Evolutionary conservation across 2,329 filamentous ascomycete genomes (phyloP), one percentile per base, ranked within the genome.

Genomic region (Chaetomiaceae sp.): DNA sequence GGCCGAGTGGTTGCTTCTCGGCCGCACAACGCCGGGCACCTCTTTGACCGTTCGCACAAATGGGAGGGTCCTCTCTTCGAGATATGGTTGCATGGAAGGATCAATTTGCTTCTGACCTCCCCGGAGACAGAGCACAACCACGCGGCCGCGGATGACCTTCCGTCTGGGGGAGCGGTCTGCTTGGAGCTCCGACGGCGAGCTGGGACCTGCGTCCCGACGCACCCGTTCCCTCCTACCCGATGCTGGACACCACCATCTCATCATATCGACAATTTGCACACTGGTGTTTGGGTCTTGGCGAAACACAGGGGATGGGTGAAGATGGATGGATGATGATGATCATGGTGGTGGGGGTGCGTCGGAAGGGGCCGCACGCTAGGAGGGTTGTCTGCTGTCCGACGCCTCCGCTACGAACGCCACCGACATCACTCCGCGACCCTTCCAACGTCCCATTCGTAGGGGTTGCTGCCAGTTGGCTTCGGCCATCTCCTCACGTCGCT

Each of bases 71-170:
- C 12, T 22, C 12, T 19, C 27, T 4, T 15, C 39, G 17, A 17
- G 47, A 48, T 33, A 20, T 25, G 20, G 48, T 45, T 49, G 25
- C 48, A 45, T 22, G 19, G 44, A 48, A 51, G 53, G 53, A 55
- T 55, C 33, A 33, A 39, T 51, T 48, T 48, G 47, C 48, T 47
- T 39, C 48, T 51, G 37, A 37, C 20, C n/a, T 36, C 15, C 23
- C 25, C 45, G 22, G 14, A 9, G 36, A 43, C 6, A n/a, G 22
- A 31, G 39, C 45, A 48, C 36, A 34, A 27, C 8, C n/a, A 20
- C n/a, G 42, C 43, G 20, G 20, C 15, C 22, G 31, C 44, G 37
- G 36, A 42, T 25, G 23, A 37, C 3, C n/a, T 45, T 20, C 48
- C 39, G 22, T 15, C 38, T 34, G 23, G 9, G 37, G 19, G 20